phyloP scores from a whole-genome alignment of 2,329 filamentous ascomycete species.

The Sporothrix luriei region DNA sequence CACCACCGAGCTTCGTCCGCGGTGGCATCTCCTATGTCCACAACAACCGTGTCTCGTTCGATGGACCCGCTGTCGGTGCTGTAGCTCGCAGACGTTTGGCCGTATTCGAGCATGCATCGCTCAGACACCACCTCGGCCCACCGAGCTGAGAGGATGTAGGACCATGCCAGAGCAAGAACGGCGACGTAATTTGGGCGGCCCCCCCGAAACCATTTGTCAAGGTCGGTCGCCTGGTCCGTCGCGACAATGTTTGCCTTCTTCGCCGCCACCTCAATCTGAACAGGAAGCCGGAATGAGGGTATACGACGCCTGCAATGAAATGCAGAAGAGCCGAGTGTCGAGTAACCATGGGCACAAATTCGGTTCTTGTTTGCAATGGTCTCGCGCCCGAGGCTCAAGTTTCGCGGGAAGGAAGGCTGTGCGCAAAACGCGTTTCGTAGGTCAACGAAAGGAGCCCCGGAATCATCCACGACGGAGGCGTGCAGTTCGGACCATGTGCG shows the following conservation, averaged over 20 bases:
- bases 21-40: conserved; percentile 31
- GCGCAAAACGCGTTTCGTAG: background rate
- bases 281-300: conserved; percentile 28
- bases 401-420: conserved; percentile 27
- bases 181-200: conserved; percentile 27
- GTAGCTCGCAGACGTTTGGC: background rate
- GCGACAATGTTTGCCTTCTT: conserved; percentile 11
- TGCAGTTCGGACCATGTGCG: too few relatives aligned
- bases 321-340: conserved; percentile 17
- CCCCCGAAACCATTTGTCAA: conserved; percentile 27
- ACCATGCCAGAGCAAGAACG: conserved; percentile 31
- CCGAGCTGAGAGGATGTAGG: conserved; percentile 32
- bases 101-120: conserved; percentile 24
- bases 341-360: conserved; percentile 27
- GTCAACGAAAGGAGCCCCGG: too few relatives aligned
- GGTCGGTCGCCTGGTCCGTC: conserved; percentile 3
- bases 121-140: conserved; percentile 31
- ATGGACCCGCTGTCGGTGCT: background rate
- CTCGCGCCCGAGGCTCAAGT: conserved; percentile 25
- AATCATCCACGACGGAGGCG: too few relatives aligned
- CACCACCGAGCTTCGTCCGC: conserved; percentile 32
- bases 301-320: conserved; percentile 14
- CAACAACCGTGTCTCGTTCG: conserved; percentile 7
- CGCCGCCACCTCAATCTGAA: conserved; percentile 28
- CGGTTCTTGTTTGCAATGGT: conserved; percentile 27